A percentile compares a stretch with the other conserved stretches of the same genome.
These are phyloP conservation scores for Boletus sp. DNA, from an alignment of 768 basidiomycete species.

Conservation along the genomic window DNA sequence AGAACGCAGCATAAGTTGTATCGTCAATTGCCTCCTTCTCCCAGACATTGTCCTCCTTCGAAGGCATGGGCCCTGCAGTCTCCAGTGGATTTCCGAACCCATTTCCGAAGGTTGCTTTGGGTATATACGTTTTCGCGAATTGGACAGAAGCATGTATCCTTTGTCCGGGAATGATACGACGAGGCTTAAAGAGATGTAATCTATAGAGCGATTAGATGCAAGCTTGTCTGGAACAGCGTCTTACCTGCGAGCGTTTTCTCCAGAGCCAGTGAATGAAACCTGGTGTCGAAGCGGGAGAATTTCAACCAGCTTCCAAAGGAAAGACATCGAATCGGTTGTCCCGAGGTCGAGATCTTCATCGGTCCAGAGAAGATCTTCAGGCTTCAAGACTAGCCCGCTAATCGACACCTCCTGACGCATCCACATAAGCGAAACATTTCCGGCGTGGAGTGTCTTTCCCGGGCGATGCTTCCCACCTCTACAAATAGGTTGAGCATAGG, in stretches of 20 bases:
- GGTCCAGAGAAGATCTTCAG: conserved; percentile 16
- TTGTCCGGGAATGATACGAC: conserved; percentile 6
- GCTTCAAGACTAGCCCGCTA: conserved; percentile 24
- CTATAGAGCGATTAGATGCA: not conserved
- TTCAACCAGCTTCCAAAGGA: conserved; percentile 17
- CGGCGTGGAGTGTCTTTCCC: conserved; percentile 12
- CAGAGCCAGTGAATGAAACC: conserved; percentile 17
- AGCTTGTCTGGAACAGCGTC: not conserved
- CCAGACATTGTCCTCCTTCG: conserved; percentile 8
- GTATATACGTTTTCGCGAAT: conserved; percentile 18
- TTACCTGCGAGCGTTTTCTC: conserved; percentile 10
- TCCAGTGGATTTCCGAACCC: conserved; percentile 15
- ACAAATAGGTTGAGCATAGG: not conserved
- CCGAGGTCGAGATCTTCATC: conserved; percentile 18
- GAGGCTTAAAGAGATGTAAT: conserved; percentile 13
- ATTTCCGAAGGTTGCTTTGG: conserved; percentile 16
- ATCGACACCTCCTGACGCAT: conserved; percentile 31
- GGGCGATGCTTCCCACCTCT: conserved; percentile 18
- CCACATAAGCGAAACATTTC: conserved; percentile 26
- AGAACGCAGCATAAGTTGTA: conserved; percentile 4
- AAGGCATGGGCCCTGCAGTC: conserved; percentile 5
- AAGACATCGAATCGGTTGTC: conserved; percentile 16
- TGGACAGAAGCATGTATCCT: conserved; percentile 21
- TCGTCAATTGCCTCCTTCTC: conserved; percentile 16
- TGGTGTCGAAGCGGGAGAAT: conserved; percentile 14